phyloP scores from a whole-genome alignment of 1,284 basidiomycete genomes.

The Fistulinella cinereoalba region DNA sequence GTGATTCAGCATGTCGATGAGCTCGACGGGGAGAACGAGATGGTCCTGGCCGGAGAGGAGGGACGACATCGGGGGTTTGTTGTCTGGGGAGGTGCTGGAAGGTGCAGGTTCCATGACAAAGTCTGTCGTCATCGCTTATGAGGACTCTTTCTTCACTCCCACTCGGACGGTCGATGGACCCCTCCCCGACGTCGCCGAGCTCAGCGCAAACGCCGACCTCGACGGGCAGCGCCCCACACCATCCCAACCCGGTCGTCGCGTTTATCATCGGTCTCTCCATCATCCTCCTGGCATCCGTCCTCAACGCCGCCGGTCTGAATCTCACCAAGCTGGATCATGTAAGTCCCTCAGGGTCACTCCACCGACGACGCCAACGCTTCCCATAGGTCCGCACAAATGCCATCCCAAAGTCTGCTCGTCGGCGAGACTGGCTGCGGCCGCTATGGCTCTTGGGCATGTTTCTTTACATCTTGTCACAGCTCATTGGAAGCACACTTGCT shows the following conservation, averaged over 20 bases:
- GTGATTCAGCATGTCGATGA: slow-evolving; percentile 52
- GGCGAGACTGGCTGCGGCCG: slow-evolving; percentile 72
- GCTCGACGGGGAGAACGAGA: slow-evolving; percentile 47
- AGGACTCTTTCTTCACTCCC: slow-evolving; percentile 20
- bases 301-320: slow-evolving; percentile 84
- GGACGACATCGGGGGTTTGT: slow-evolving; percentile 20
- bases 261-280: slow-evolving; percentile 82
- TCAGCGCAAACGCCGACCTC: slow-evolving; percentile 15
- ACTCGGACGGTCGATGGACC: slow-evolving; percentile 15
- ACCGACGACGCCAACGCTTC: background rate
- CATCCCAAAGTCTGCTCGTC: slow-evolving; percentile 66
- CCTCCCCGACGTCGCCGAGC: slow-evolving; percentile 14
- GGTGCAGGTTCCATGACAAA: too few relatives aligned
- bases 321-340: slow-evolving; percentile 84
- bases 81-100: slow-evolving; percentile 31
- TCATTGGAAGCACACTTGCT: slow-evolving; percentile 83
- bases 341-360: slow-evolving; percentile 21
- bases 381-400: slow-evolving; percentile 63
- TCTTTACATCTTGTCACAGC: slow-evolving; percentile 79
- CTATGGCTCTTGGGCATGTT: slow-evolving; percentile 82
- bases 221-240: slow-evolving; percentile 33
- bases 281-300: slow-evolving; percentile 71
- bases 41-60: slow-evolving; percentile 31
- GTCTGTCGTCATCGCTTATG: slow-evolving; percentile 7
- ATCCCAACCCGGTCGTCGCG: slow-evolving; percentile 61